Base-by-base conservation (phyloP, 768 basidiomycete species). In the Tricholoma sp. region DNA sequence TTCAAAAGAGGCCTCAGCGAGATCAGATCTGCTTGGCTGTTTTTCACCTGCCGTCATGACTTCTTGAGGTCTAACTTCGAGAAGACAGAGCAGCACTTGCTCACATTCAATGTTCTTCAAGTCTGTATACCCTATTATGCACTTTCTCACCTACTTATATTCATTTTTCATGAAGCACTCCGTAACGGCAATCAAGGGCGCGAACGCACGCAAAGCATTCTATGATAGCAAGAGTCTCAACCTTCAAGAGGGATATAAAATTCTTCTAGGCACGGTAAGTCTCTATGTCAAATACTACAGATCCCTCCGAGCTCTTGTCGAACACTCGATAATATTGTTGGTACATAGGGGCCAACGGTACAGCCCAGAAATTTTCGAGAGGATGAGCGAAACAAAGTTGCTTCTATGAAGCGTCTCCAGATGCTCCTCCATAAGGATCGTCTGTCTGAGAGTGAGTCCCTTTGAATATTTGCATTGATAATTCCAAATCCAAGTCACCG, bases 211-310 rank as follows among this genome's bases (percentile, higher is more conserved):
- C 0, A 69, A 68, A 49, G 55, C 50, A 0, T 74, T 72, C 52
- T 73, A 73, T 51, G 64, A 68, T n/a, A 59, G 63, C 12, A 68
- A 64, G 51, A 61, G 53, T 39, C 58, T 74, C 12, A 59, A 65
- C 36, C 65, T 72, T 37, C 55, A 51, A 15, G 71, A 73, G 54
- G 74, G 73, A 1, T 74, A 73, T 50, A 66, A 64, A 33, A 68
- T 75, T n/a, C 65, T 73, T 1, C 64, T 71, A 60, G 71, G 70
- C 6, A 65, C 63, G 39, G 68, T 69, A 36, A 50, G 68, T 70
- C 0, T 70, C 0, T 75, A 74, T 50, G 59, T 60, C 24, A 9
- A 36, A 36, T 10, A 13, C 3, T 11, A 36, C 10, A 36, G 13
- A 66, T 15, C 24, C 24, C 24, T 24, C 24, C 24, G 4, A 24